Conservation (phyloP, 2,329 filamentous ascomycete genomes). For the Gnomoniopsis sp. region DNA sequence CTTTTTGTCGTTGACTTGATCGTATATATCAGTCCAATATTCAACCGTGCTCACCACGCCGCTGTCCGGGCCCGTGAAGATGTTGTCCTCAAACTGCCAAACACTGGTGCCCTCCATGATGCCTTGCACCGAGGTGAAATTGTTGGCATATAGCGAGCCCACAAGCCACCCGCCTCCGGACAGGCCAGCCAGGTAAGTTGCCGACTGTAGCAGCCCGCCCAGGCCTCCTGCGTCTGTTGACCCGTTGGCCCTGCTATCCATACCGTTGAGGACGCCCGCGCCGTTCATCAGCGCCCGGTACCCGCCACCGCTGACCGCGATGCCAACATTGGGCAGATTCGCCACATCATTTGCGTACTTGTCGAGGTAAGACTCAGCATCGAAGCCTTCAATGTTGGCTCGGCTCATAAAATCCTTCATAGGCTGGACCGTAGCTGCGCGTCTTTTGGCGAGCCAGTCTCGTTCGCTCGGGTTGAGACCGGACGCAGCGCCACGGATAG, state of each 20-base stretch:
- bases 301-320: slow-evolving; percentile 80
- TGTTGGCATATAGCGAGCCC: slow-evolving; percentile 79
- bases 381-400: slow-evolving; percentile 72
- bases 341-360: slow-evolving; percentile 58
- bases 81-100: slow-evolving; percentile 33
- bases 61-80: slow-evolving; percentile 30
- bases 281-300: slow-evolving; percentile 85
- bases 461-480: slow-evolving; percentile 65
- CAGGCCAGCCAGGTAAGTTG: slow-evolving; percentile 77
- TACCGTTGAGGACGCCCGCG: slow-evolving; percentile 74
- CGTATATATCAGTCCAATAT: slow-evolving; percentile 59
- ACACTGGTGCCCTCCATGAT: slow-evolving; percentile 44
- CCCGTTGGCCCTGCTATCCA: slow-evolving; percentile 67
- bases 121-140: slow-evolving; percentile 67
- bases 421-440: slow-evolving; percentile 70
- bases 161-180: slow-evolving; percentile 84
- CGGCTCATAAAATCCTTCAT: slow-evolving; percentile 71
- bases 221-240: slow-evolving; percentile 64
- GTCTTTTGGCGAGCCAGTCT: slow-evolving; percentile 68
- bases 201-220: slow-evolving; percentile 74
- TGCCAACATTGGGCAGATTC: slow-evolving; percentile 57
- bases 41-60: slow-evolving; percentile 25
- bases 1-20: slow-evolving; percentile 57
- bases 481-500: slow-evolving; percentile 58
- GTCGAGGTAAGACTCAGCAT: slow-evolving; percentile 71